These are phyloP conservation scores for Coemansia sp. DNA, from an alignment of 192 early-diverging fungal species.

Conservation along the genomic window DNA sequence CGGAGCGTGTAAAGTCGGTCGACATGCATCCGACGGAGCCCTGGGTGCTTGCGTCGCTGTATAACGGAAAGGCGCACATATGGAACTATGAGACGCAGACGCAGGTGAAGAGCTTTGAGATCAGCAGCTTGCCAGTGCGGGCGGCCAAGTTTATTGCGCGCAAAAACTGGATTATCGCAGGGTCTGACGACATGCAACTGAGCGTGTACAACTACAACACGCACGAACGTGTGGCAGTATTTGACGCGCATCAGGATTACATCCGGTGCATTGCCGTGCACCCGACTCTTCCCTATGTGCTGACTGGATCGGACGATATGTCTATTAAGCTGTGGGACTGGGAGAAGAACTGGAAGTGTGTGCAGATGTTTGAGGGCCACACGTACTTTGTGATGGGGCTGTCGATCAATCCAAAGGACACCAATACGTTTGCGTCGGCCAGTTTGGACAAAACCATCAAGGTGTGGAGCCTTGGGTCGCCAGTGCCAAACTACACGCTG, in stretches of 20 bases:
- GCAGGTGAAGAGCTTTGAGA: slow-evolving; percentile 96
- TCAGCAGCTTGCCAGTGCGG: slow-evolving; percentile 92
- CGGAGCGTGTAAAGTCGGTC: slow-evolving; percentile 94
- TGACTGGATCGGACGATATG: slow-evolving; percentile 96
- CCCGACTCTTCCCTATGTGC: slow-evolving; percentile 88
- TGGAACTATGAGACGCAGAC: slow-evolving; percentile 99
- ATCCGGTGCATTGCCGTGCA: slow-evolving; percentile 96
- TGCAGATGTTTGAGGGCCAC: slow-evolving; percentile 97
- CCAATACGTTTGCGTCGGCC: slow-evolving; percentile 98
- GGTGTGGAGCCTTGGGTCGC: slow-evolving; percentile 93
- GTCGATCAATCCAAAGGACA: slow-evolving; percentile 98
- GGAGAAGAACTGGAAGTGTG: slow-evolving; percentile 97
- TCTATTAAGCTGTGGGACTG: slow-evolving; percentile 99
- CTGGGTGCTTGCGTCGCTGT: slow-evolving; percentile 95
- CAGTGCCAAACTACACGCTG: slow-evolving; percentile 92
- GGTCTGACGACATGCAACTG: slow-evolving; percentile 96
- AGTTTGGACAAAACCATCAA: slow-evolving; percentile 95
- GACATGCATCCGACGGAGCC: slow-evolving; percentile 99
- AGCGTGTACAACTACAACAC: slow-evolving; percentile 99
- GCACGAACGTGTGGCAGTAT: slow-evolving; percentile 92
- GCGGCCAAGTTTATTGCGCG: slow-evolving; percentile 96
- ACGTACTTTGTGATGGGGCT: slow-evolving; percentile 97
- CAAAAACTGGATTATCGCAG: slow-evolving; percentile 95
- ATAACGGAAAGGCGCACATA: slow-evolving; percentile 92
- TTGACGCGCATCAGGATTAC: slow-evolving; percentile 97